Base-by-base conservation (phyloP, 257 asterid genomes). In the Nicotiana otophora region DNA sequence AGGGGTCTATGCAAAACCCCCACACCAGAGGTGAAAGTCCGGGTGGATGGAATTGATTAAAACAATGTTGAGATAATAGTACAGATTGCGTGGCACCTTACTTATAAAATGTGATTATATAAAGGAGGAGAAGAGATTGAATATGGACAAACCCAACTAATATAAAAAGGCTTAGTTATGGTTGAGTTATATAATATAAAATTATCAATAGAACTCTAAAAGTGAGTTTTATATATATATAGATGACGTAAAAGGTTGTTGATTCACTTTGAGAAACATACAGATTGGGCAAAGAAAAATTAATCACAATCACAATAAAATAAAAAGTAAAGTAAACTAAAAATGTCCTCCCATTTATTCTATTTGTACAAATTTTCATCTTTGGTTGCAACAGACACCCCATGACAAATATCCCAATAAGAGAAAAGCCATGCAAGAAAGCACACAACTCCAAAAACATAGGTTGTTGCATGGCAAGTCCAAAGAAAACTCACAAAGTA, bases 361-460 rank as follows among this genome's bases (percentile, higher is more conserved):
- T 36, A 75, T 51, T 26, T 75, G 28, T 75, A 75, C 80, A 51
- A 75, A 75, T 75, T 39, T 62, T 79, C 0, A 34, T 36, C 75
- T 64, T 74, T 80, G 83, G 78, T 72, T 77, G 58, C 84, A 66
- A 81, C 42, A 83, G 28, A 78, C 85, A 81, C 86, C 85, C 83
- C 53, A 30, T 70, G 74, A 85, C 58, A 34, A 78, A 31, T 39
- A 83, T 82, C 72, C 82, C 75, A 5, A 33, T 36, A 51, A 34
- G 80, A 57, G 74, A 81, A 31, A 79, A 87, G 87, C 88, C 88
- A 89, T 84, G 92, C 91, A 75, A 53, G 55, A 55, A 83, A 66
- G 10, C 0, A 84, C 92, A 82, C 23, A 83, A 77, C 90, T 84
- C 75, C 80, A 90, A 90, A 87, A 84, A 74, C 30, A 19, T 14